Evolutionary conservation across 495 filamentous ascomycete genomes (phyloP), one percentile per base, ranked within the genome.

Genomic region (Neurospora cerealis): DNA sequence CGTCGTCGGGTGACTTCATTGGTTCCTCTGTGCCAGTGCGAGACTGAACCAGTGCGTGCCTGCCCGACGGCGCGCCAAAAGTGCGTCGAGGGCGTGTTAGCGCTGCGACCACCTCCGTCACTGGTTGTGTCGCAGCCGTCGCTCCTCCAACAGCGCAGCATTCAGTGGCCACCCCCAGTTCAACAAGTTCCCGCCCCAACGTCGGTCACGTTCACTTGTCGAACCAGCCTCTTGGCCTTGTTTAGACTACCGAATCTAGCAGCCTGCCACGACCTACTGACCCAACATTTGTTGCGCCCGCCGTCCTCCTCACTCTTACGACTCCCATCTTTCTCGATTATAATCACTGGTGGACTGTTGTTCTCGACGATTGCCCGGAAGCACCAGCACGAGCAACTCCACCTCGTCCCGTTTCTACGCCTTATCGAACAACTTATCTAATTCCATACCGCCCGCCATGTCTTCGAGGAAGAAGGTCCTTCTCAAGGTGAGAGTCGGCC

Each of bases 381-480:
- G 8, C 48, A 13, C 48, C 48, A 28, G 24, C 24, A 28, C 5
- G 10, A 60, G 15, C 69, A 32, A 44, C 36, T 46, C 38, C 38
- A 39, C 38, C 62, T 38, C 70, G 39, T 69, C 72, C 71, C 41
- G 28, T 62, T 34, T 19, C 54, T 34, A 32, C 72, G 41, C 75
- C 71, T 75, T 74, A 73, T 72, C 70, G 28, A 73, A 60, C 54
- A 17, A 66, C 28, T 66, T 66, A 66, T 34, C 54, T 34, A 66
- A 66, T 66, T 34, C 54, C 15, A 32, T 66, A 66, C 54, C 32
- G 48, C 70, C 75, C 80, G 85, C 71, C 78, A 97, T 97, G 94
- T 88, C 94, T 81, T 94, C 93, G 78, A 90, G 93, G 83, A 99
- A 97, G 92, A 98, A 97, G 90, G 93, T 97, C 76, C 87, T 99